A percentile compares a stretch with the other conserved stretches of the same genome.
Conservation (phyloP, 768 basidiomycete species). For the Pleurotus ostreatus region DNA sequence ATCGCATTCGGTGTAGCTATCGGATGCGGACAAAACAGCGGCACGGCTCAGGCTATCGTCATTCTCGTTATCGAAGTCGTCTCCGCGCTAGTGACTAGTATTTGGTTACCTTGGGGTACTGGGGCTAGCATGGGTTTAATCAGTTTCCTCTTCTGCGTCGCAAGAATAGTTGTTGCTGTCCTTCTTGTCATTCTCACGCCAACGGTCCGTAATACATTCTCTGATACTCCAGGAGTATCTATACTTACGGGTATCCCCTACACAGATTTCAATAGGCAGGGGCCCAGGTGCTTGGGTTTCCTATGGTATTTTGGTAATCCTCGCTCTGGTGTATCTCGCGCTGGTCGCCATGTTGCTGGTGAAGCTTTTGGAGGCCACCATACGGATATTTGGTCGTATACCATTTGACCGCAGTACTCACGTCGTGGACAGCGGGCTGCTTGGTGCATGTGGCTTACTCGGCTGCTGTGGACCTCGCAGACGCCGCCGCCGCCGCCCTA, state of each 20-base stretch:
- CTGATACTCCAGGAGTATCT: too few relatives aligned
- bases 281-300: slow-evolving; percentile 90
- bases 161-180: slow-evolving; percentile 86
- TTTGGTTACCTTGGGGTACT: slow-evolving; percentile 96
- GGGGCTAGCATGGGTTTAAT: slow-evolving; percentile 96
- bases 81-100: slow-evolving; percentile 82
- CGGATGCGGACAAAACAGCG: slow-evolving; percentile 86
- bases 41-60: slow-evolving; percentile 88
- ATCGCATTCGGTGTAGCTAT: slow-evolving; percentile 80
- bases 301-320: slow-evolving; percentile 85
- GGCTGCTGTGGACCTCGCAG: slow-evolving; percentile 59
- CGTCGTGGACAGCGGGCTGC: slow-evolving; percentile 79
- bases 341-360: slow-evolving; percentile 76
- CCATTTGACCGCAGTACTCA: slow-evolving; percentile 84
- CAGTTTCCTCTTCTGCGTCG: slow-evolving; percentile 90
- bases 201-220: slow-evolving; percentile 49
- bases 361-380: slow-evolving; percentile 81
- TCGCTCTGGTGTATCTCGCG: slow-evolving; percentile 80
- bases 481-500: slow-evolving; percentile 26
- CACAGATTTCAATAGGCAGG: slow-evolving; percentile 77
- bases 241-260: slow-evolving; percentile 1
- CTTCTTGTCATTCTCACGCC: slow-evolving; percentile 88
- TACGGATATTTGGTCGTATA: slow-evolving; percentile 71
- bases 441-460: slow-evolving; percentile 74
- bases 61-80: slow-evolving; percentile 86